phyloP scores from a whole-genome alignment of 257 asterid genomes.

The Apocynum venetum region DNA sequence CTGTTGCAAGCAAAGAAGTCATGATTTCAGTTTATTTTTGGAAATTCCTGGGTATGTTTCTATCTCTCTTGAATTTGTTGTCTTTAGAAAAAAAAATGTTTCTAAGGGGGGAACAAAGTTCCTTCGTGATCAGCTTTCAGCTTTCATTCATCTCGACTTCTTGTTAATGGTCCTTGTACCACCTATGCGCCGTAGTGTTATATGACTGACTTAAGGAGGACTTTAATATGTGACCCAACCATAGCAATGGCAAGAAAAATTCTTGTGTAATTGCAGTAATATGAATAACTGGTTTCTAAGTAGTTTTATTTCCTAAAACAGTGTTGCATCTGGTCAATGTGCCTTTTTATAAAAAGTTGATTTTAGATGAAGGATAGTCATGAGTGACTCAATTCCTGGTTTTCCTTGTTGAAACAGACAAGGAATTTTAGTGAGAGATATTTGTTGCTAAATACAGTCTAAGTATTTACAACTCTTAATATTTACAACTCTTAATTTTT shows the following conservation, averaged over 20 bases:
- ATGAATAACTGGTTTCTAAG: not conserved
- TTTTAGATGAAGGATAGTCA: not conserved
- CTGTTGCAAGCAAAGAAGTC: conserved; percentile 95
- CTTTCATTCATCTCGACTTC: not conserved
- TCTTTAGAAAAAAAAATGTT: not conserved
- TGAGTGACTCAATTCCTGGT: not conserved
- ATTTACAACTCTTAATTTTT: not conserved
- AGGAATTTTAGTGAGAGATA: not conserved
- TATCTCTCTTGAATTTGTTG: not conserved
- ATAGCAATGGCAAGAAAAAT: not conserved
- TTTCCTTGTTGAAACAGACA: not conserved
- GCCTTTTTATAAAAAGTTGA: not conserved
- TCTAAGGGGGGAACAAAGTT: not conserved
- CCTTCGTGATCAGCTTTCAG: not conserved
- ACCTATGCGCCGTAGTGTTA: not conserved
- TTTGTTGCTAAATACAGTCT: not conserved
- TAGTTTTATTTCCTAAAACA: not conserved
- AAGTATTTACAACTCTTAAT: not conserved
- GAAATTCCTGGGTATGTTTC: conserved; percentile 66
- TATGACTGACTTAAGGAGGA: not conserved
- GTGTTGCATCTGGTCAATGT: not conserved
- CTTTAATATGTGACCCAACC: not conserved
- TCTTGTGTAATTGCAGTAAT: not conserved
- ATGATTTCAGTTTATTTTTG: conserved; percentile 81
- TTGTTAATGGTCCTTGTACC: not conserved